Conservation (phyloP, 2,329 filamentous ascomycete genomes). For the Trichoderma sp. region DNA sequence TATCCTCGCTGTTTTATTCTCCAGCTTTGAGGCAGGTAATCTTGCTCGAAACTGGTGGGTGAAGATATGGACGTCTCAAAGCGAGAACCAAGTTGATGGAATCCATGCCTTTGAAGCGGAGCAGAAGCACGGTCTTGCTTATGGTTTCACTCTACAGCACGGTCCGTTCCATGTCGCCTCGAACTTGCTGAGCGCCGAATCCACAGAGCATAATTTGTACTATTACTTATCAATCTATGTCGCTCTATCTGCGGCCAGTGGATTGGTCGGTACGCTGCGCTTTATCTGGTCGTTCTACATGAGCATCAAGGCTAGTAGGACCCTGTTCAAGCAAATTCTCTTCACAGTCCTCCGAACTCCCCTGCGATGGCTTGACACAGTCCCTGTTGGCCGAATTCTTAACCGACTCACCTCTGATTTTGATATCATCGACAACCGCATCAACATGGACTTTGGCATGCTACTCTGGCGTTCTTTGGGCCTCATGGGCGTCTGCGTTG, state of each 20-base stretch:
- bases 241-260: conserved; percentile 57
- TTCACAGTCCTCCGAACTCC: conserved; percentile 70
- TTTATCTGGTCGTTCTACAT: conserved; percentile 66
- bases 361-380: conserved; percentile 78
- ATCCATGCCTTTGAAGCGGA: conserved; percentile 29
- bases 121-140: conserved; percentile 42
- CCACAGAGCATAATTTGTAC: conserved; percentile 44
- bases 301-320: conserved; percentile 68
- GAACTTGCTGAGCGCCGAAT: conserved; percentile 33
- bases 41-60: conserved; percentile 67
- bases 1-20: conserved; percentile 54
- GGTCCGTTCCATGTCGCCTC: conserved; percentile 45
- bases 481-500: conserved; percentile 66
- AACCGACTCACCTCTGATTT: conserved; percentile 82
- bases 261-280: conserved; percentile 60
- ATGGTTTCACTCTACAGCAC: conserved; percentile 51
- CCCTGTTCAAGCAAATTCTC: conserved; percentile 67
- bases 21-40: conserved; percentile 55
- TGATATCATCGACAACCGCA: conserved; percentile 67
- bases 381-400: conserved; percentile 73
- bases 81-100: conserved; percentile 7
- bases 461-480: conserved; percentile 61
- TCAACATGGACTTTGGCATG: conserved; percentile 65
- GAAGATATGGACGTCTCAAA: conserved; percentile 58
- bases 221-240: conserved; percentile 73